phyloP scores from a whole-genome alignment of 352 stramenopile genomes.

The Pythium periplocum region DNA sequence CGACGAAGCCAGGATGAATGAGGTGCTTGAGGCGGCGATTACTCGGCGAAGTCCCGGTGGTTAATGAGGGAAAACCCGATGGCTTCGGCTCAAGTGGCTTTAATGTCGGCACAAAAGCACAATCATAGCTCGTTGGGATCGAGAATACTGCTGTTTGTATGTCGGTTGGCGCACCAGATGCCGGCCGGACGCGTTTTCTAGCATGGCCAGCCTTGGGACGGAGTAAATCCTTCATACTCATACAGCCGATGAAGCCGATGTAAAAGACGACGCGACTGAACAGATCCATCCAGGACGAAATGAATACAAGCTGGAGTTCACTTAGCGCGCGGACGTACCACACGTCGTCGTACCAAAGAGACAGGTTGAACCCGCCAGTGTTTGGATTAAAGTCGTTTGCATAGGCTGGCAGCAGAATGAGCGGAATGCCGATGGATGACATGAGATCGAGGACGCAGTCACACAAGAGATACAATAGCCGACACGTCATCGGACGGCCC shows the following conservation, averaged over 20 bases:
- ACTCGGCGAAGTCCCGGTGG: not conserved
- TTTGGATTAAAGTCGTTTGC: slow-evolving; percentile 2
- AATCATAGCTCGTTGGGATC: not conserved
- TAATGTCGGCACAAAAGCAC: not conserved
- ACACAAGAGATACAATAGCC: slow-evolving; percentile 10
- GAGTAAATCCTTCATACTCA: slow-evolving; percentile 29
- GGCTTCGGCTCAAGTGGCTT: not conserved
- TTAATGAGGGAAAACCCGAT: not conserved
- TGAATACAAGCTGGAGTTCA: slow-evolving; percentile 23
- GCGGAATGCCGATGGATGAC: slow-evolving; percentile 13
- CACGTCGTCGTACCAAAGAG: slow-evolving; percentile 21
- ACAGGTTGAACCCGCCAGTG: not conserved
- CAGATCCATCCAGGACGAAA: slow-evolving; percentile 31
- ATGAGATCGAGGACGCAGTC: slow-evolving; percentile 19
- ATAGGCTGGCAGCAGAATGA: slow-evolving; percentile 10
- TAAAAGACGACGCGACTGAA: slow-evolving; percentile 31
- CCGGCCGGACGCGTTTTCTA: no score
- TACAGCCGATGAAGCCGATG: slow-evolving; percentile 22
- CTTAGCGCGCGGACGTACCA: slow-evolving; percentile 23
- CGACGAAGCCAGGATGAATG: not conserved
- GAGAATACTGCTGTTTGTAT: not conserved
- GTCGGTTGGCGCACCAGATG: not conserved
- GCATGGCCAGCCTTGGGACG: not conserved
- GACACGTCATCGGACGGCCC: slow-evolving; percentile 2
- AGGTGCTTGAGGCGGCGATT: not conserved